phyloP scores from a whole-genome alignment of 495 filamentous ascomycete genomes.

The Penicillium ochrochloron region DNA sequence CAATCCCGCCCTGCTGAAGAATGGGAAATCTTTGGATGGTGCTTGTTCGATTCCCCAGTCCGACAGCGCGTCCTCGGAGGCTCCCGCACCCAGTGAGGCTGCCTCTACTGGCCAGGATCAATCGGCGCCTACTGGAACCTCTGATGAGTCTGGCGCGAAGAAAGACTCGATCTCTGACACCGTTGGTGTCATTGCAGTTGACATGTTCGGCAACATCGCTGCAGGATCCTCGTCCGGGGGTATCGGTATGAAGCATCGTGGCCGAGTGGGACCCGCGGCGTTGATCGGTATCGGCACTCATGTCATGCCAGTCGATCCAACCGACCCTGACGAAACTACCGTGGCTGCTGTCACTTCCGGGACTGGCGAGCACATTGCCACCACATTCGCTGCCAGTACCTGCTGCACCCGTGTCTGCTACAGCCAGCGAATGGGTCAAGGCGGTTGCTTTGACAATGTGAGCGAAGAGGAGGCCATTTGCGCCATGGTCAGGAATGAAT shows the following conservation, averaged over 20 bases:
- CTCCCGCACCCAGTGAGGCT: background rate
- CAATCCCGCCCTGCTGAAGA: background rate
- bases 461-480: slow-evolving; percentile 75
- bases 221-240: slow-evolving; percentile 98
- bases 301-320: slow-evolving; percentile 71
- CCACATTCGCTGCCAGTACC: slow-evolving; percentile 78
- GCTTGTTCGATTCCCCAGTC: background rate
- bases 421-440: slow-evolving; percentile 58
- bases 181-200: slow-evolving; percentile 92
- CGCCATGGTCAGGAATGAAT: slow-evolving; percentile 75
- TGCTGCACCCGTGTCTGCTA: slow-evolving; percentile 79
- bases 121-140: background rate
- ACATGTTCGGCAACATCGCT: slow-evolving; percentile 82
- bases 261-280: slow-evolving; percentile 88
- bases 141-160: background rate
- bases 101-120: background rate
- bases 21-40: slow-evolving; percentile 4
- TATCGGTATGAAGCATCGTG: slow-evolving; percentile 96
- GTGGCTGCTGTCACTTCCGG: slow-evolving; percentile 87
- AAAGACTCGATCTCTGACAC: slow-evolving; percentile 79
- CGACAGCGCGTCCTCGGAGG: background rate
- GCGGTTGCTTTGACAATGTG: slow-evolving; percentile 63
- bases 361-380: slow-evolving; percentile 97
- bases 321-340: slow-evolving; percentile 61
- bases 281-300: slow-evolving; percentile 88